phyloP scores from a whole-genome alignment of 352 stramenopile genomes.

The Phytopythium oedochilum region DNA sequence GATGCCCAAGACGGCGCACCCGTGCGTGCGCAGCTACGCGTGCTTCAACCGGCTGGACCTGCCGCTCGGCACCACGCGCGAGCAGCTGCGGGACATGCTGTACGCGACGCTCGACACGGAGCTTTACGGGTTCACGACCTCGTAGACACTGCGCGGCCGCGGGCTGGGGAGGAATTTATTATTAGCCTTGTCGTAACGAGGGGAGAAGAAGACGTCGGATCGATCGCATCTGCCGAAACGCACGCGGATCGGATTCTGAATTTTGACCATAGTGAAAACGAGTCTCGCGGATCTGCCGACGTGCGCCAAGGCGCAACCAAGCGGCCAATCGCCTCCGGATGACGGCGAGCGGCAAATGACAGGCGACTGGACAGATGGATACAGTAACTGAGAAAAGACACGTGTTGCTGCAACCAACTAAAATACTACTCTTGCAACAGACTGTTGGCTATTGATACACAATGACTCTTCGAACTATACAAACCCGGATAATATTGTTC shows the following conservation, averaged over 20 bases:
- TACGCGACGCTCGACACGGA: slow-evolving; percentile 60
- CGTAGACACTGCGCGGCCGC: too few species aligned
- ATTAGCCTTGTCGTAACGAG: too few species aligned
- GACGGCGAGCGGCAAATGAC: background rate
- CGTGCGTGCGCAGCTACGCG: slow-evolving; percentile 63
- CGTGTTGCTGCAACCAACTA: too few species aligned
- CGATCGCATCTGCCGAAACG: too few species aligned
- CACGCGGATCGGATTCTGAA: background rate
- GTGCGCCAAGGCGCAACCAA: background rate
- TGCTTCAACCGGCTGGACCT: slow-evolving; percentile 92
- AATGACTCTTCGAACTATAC: too few species aligned
- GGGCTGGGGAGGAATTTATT: too few species aligned
- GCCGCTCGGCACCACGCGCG: slow-evolving; percentile 87
- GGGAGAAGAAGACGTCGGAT: too few species aligned
- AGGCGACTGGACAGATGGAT: background rate
- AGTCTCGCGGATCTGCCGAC: too few species aligned
- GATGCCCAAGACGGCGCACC: slow-evolving; percentile 27
- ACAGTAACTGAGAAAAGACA: too few species aligned
- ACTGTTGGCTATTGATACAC: too few species aligned
- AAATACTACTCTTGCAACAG: too few species aligned
- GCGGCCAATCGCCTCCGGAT: background rate
- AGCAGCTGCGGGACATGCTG: slow-evolving; percentile 63
- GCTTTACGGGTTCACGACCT: slow-evolving; percentile 60
- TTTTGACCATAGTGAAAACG: background rate
- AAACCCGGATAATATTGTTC: too few species aligned